phyloP scores from a whole-genome alignment of 805 yeast genomes.

The Torulaspora microellipsoides region DNA sequence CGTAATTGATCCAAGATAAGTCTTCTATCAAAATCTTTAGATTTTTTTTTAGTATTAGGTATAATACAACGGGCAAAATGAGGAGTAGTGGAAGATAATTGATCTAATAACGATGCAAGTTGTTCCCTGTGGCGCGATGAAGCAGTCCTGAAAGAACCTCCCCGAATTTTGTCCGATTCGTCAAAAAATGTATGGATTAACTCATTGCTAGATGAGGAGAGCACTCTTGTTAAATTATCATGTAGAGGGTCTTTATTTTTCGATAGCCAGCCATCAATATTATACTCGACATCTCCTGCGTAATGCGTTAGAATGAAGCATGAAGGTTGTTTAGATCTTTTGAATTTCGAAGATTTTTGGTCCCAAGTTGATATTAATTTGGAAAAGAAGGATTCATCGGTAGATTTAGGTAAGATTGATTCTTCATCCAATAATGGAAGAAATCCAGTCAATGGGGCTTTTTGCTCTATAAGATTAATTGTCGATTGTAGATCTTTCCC shows the following conservation, averaged over 20 bases:
- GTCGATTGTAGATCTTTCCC: slow-evolving; percentile 95
- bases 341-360: slow-evolving; percentile 51
- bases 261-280: slow-evolving; percentile 87
- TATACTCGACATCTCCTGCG: slow-evolving; percentile 95
- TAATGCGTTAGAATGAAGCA: slow-evolving; percentile 88
- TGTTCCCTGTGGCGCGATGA: slow-evolving; percentile 89
- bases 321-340: slow-evolving; percentile 64
- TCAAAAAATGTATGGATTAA: slow-evolving; percentile 55
- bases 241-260: slow-evolving; percentile 92
- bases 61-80: slow-evolving; percentile 95
- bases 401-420: slow-evolving; percentile 87
- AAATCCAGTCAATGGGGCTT: slow-evolving; percentile 65
- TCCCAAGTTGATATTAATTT: slow-evolving; percentile 68
- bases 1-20: slow-evolving; percentile 84
- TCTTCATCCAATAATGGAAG: slow-evolving; percentile 89
- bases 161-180: slow-evolving; percentile 20
- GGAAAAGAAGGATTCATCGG: slow-evolving; percentile 76
- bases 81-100: slow-evolving; percentile 78
- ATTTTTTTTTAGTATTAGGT: slow-evolving; percentile 74
- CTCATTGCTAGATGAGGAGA: slow-evolving; percentile 51
- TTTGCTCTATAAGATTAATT: slow-evolving; percentile 80
- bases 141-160: slow-evolving; percentile 48
- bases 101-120: slow-evolving; percentile 62
- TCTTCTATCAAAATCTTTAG: slow-evolving; percentile 65
- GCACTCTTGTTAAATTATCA: slow-evolving; percentile 60